A percentile compares a stretch with the other conserved stretches of the same genome.
phyloP scores from a whole-genome alignment of 768 basidiomycete species.

The Cystobasidium ongulense region DNA sequence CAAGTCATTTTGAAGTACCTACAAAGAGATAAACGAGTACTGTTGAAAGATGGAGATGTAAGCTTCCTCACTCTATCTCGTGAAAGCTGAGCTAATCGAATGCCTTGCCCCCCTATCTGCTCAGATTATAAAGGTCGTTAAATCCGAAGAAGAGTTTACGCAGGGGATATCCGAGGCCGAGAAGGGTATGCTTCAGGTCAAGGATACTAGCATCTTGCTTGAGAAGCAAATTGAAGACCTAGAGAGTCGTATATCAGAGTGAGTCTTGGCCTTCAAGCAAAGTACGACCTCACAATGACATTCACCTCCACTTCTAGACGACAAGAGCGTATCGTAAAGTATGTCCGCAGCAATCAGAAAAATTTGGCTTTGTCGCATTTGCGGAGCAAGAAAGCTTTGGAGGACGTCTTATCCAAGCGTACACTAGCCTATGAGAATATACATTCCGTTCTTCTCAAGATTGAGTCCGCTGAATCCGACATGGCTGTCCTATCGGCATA shows the following conservation, averaged over 20 bases:
- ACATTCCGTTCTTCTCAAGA: slow-evolving; percentile 64
- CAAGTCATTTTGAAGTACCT: slow-evolving; percentile 67
- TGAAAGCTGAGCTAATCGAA: not conserved
- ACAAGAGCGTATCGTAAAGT: slow-evolving; percentile 57
- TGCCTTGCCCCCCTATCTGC: not conserved
- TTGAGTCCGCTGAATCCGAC: slow-evolving; percentile 83
- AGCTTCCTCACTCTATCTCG: slow-evolving; percentile 39
- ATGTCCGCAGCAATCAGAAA: slow-evolving; percentile 64
- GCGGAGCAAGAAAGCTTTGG: slow-evolving; percentile 70
- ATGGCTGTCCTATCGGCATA: slow-evolving; percentile 84
- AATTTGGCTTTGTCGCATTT: slow-evolving; percentile 65
- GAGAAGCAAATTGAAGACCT: slow-evolving; percentile 62
- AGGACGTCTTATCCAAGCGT: slow-evolving; percentile 67
- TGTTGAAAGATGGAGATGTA: slow-evolving; percentile 64
- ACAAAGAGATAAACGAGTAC: slow-evolving; percentile 60
- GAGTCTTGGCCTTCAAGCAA: slow-evolving; percentile 39
- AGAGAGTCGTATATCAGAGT: slow-evolving; percentile 68
- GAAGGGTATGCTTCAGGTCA: slow-evolving; percentile 69
- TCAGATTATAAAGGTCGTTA: slow-evolving; percentile 75
- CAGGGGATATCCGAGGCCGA: slow-evolving; percentile 69
- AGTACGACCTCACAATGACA: not conserved
- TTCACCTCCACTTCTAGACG: slow-evolving; percentile 50
- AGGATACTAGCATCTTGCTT: slow-evolving; percentile 60
- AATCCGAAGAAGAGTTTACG: slow-evolving; percentile 45
- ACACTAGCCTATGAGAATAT: slow-evolving; percentile 65